Base-by-base conservation (phyloP, 176 grass and related monocot species). In the Ensete ventricosum region DNA sequence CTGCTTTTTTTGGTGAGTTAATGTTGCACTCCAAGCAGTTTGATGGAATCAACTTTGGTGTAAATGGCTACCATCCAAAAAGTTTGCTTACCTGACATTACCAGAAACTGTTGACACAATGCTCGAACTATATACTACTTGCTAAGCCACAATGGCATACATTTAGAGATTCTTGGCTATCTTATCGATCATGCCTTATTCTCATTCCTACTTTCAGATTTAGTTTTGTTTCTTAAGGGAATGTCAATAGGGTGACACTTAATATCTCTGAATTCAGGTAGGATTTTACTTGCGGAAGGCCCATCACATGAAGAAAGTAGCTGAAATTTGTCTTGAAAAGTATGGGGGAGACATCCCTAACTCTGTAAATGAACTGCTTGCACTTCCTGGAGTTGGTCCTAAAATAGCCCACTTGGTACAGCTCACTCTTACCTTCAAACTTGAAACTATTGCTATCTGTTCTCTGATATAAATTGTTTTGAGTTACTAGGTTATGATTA, bases 371-470 rank as follows among this genome's bases (percentile, higher is more conserved):
- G 90, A 85, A 73, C 80, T 98, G 54, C 90, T 98, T 85, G 84
- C 85, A 63, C 72, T 98, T 16, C 92, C 84, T 74, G 90, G 94
- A 85, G 81, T 98, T 77, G 94, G 94, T 27, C 87, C 94, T 64
- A 98, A 98, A 98, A 98, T 98, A 78, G 94, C 90, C 20, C 84
- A 98, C 78, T 62, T 98, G 86, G 94, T 98, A 89, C 64, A 23
- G 72, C 14, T 81, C 9, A 70, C 68, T 20, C 54, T 58, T 8
- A 0, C 52, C 25, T 23, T 52, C 66, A 66, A 63, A 75, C 77
- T 55, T 64, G 60, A 48, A 21, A 21, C 2, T 53, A 25, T 59
- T 54, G 53, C 16, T 14, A 63, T 9, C 23, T 62, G 21, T 64
- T 14, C n/a, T 26, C 22, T 70, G 13, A 43, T n/a, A 59, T 48